Base-by-base conservation (phyloP, 2,329 filamentous ascomycete species). In the Fusarium austroafricanum region DNA sequence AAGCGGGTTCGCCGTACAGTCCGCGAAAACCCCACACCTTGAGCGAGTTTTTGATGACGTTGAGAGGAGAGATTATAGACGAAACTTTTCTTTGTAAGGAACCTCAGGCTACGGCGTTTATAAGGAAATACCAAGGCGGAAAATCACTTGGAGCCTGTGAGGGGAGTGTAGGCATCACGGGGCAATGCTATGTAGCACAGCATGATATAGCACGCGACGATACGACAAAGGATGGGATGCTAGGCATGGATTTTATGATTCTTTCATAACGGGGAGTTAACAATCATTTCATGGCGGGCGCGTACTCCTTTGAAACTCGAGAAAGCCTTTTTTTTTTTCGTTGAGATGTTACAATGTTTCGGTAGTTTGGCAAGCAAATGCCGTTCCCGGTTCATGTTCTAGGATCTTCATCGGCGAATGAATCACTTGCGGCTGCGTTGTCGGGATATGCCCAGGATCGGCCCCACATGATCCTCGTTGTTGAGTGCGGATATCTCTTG, bases 1-100 rank as follows among this genome's bases (percentile, higher is more conserved):
- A 91, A 90, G 79, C 92, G 94, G 68, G 90, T 99, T 66, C 90
- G 89, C 76, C 89, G 92, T 62, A 90, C 97, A 20, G 96, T 99
- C 58, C 91, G 89, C 73, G 94, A 97, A 70, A 97, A 98, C 79
- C 93, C 92, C 15, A 90, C 92, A 47, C 90, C 91, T 53, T 93
- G 60, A 74, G 23, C 20, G 18, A 29, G 23, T 18, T n/a, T n/a
- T 26, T 15, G 14, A 38, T 8, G 40, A 23, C 45, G 39, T 46
- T 44, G 28, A 37, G 39, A 33, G 49, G 47, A 52, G 62, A 57
- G 58, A 56, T 28, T 49, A 63, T 64, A 69, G 55, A 60, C 61
- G 40, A 45, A 33, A 55, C 18, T 57, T 64, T 64, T 60, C 55
- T 67, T 68, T 67, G 56, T 55, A 51, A 58, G 45, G 64, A 59